Conservation (phyloP, 1,284 basidiomycete species). For the Cutaneotrichosporon mucoides region DNA sequence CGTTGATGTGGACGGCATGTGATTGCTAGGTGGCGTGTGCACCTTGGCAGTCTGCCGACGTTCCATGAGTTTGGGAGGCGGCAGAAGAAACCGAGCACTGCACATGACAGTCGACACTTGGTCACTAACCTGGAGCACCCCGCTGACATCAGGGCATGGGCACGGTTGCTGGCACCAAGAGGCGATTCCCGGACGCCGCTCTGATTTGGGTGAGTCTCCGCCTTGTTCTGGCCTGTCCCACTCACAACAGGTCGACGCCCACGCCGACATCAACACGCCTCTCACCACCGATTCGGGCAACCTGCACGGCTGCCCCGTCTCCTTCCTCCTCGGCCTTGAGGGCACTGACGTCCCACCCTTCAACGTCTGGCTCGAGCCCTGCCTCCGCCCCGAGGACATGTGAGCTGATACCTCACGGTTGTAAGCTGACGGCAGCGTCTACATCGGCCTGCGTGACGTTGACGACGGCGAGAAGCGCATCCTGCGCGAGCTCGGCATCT, state of each 20-base stretch:
- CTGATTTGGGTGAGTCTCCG: conserved; percentile 68
- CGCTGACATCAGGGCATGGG: conserved; percentile 68
- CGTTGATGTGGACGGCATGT: not conserved
- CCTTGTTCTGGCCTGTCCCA: no score
- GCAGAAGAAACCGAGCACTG: no score
- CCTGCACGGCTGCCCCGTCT: conserved; percentile 96
- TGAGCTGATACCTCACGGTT: conserved; percentile 16
- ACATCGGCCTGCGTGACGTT: conserved; percentile 93
- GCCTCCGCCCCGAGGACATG: conserved; percentile 61
- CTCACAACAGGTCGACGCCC: conserved; percentile 62
- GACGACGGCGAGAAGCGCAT: conserved; percentile 87
- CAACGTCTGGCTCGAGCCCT: conserved; percentile 69
- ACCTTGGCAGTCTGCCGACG: no score
- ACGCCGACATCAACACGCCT: conserved; percentile 92
- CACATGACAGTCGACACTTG: no score
- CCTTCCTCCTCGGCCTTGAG: conserved; percentile 79
- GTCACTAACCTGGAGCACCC: no score
- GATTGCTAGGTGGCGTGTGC: no score
- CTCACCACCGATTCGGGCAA: conserved; percentile 85
- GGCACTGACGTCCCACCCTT: conserved; percentile 59
- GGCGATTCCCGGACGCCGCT: conserved; percentile 59
- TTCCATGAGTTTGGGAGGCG: no score
- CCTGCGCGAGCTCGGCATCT: conserved; percentile 80
- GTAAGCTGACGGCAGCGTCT: conserved; percentile 48
- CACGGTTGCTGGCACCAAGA: conserved; percentile 55